Conservation (phyloP, 148 eudicot genomes). For the Amaranthus cruentus region DNA sequence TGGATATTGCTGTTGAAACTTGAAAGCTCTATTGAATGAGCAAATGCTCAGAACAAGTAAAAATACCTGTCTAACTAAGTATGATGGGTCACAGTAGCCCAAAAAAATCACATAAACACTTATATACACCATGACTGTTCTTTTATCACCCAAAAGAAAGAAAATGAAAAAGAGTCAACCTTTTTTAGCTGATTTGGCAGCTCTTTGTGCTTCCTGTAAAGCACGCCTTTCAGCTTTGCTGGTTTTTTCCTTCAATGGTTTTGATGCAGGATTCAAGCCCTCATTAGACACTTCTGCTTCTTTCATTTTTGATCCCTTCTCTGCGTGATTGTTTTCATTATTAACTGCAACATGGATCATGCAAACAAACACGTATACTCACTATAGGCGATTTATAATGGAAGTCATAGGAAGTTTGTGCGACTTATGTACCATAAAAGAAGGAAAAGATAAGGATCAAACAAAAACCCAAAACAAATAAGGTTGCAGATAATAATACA, state of each 20-base stretch:
- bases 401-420: neutral
- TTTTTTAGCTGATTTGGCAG: slow-evolving; percentile 72
- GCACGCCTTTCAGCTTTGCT: slow-evolving; percentile 94
- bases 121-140: no score
- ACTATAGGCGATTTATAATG: neutral
- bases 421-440: neutral
- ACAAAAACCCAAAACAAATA: neutral
- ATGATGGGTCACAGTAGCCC: neutral
- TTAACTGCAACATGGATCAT: slow-evolving; percentile 2
- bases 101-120: neutral
- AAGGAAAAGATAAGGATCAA: neutral
- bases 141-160: neutral
- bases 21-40: no score
- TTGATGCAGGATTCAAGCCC: slow-evolving; percentile 36
- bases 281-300: slow-evolving; percentile 20
- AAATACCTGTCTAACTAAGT: neutral
- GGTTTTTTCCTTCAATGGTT: slow-evolving; percentile 59
- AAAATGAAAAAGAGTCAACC: slow-evolving; percentile 29
- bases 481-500: neutral
- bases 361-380: slow-evolving; percentile 12
- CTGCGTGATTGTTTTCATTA: slow-evolving; percentile 33
- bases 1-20: no score
- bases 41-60: neutral
- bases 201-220: slow-evolving; percentile 86
- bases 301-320: slow-evolving; percentile 26